Evolutionary conservation across 257 asterid genomes (phyloP), one percentile per base, ranked within the genome.

Genomic region (Parsonsia alboflavescens): DNA sequence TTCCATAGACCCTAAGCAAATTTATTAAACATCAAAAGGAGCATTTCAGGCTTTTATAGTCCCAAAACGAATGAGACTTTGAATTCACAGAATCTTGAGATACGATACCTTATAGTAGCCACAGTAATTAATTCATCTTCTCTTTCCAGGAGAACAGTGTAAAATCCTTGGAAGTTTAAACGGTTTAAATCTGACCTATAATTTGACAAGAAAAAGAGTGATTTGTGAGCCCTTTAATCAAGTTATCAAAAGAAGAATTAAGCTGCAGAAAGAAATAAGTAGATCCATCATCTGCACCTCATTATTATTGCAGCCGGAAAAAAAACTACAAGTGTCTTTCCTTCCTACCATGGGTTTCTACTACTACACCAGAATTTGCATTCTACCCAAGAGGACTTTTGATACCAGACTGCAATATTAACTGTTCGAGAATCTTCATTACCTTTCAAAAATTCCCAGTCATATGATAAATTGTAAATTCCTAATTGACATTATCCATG

Each of bases 111-210:
- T 81, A 92, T 81, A 21, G 85, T 83, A 75, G 96, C 99, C 45
- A 84, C 89, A 24, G 96, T 85, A 75, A 90, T 82, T 74, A 95
- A 68, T 77, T 90, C 96, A 2, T 87, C 96, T 30, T 88, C 79
- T 77, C 87, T 89, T 86, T 92, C 96, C 82, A 95, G 75, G 9
- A 89, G 76, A 73, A 92, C 87, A 2, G 96, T 83, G 77, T 95
- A 92, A 65, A 95, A 92, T 19, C 99, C 99, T 82, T 76, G 85
- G 76, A 95, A 95, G 84, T 88, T 92, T 69, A 95, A 81, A 24
- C 96, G 93, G 80, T 82, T 88, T 53, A 92, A 80, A 79, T 92
- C 84, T 24, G 98, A 90, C 97, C 99, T 95, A 86, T 76, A 74
- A 63, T 62, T 26, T 44, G 24, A 56, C 19, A 65, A 65, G 70